Base-by-base conservation (phyloP, 306 rosid genomes). In the Citrullus amarus region DNA sequence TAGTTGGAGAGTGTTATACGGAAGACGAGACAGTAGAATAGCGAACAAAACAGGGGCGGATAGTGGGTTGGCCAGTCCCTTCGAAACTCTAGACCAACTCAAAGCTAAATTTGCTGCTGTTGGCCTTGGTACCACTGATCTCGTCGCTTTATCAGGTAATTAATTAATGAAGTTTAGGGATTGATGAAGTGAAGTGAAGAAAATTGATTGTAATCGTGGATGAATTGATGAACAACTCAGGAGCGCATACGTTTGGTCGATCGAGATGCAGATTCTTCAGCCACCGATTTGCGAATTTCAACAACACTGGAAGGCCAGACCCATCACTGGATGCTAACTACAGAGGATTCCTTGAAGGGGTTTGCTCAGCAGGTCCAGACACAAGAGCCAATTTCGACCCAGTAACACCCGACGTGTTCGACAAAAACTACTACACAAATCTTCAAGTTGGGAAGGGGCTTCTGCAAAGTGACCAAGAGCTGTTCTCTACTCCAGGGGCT, bases 231-330 rank as follows among this genome's bases (percentile, higher is more conserved):
- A 10, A 44, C 50, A 44, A 44, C 8, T 8, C 60, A 92, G 96
- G 94, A 56, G 96, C 96, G 2, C 98, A 93, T 55, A 91, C 90
- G 0, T 87, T 93, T 79, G 98, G 98, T 0, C 87, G 93, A 5
- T 86, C 96, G 41, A 96, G 89, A 8, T 91, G 98, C 63, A 75
- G 46, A 50, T 36, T 61, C 32, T 93, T 93, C 85, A 75, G 75
- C 58, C 83, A 78, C 68, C 81, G 98, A 53, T 80, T 93, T 0
- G 87, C 75, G 86, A 88, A 93, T 56, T 93, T 91, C 81, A 86
- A 13, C 25, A 79, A 77, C 17, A 88, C 80, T 0, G 88, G 89
- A 17, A 87, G 61, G 20, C 94, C 94, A 0, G 98, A 91, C 36
- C 93, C 94, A 6, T 84, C 91, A 0, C 72, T 93, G 53, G 86